A percentile compares a stretch with the other conserved stretches of the same genome.
Evolutionary conservation across 257 asterid genomes (phyloP).

Genomic region (Nicotiana knightiana): DNA sequence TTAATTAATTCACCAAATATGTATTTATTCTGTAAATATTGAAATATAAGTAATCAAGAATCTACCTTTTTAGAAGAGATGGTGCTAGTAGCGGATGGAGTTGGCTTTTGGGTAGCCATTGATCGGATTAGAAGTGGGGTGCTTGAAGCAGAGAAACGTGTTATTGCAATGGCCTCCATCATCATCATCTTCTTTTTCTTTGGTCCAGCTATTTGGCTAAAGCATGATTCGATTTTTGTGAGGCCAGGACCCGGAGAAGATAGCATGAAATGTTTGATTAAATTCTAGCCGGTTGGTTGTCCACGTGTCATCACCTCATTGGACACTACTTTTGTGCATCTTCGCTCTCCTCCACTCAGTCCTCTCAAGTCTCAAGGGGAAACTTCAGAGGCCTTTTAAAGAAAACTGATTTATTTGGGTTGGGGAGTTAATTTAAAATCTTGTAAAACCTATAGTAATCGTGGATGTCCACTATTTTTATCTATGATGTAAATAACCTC

Average conservation of each 20-base stretch:
- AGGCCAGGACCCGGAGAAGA: neutral
- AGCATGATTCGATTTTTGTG: neutral
- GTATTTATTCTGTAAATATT: neutral
- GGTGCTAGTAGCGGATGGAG: constrained; percentile 42
- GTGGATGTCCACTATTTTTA: no score
- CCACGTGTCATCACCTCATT: constrained; percentile 30
- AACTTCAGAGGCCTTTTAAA: no score
- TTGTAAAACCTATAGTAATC: no score
- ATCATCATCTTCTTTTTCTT: neutral
- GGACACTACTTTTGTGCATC: neutral
- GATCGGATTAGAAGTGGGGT: constrained; percentile 51
- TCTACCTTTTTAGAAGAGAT: constrained; percentile 58
- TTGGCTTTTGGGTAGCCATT: constrained; percentile 64
- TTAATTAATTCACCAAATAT: neutral
- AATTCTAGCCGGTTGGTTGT: constrained; percentile 1
- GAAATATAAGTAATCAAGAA: neutral
- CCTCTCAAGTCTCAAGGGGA: neutral
- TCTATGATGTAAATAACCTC: no score
- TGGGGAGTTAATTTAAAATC: no score
- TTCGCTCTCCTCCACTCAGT: neutral
- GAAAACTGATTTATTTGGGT: no score
- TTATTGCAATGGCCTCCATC: constrained; percentile 27
- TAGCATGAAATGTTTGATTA: neutral
- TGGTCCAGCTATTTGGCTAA: neutral
- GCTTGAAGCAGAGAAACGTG: constrained; percentile 23